These are phyloP conservation scores for Saprolegnia diclina DNA, from an alignment of 352 stramenopile species.

Conservation along the genomic window DNA sequence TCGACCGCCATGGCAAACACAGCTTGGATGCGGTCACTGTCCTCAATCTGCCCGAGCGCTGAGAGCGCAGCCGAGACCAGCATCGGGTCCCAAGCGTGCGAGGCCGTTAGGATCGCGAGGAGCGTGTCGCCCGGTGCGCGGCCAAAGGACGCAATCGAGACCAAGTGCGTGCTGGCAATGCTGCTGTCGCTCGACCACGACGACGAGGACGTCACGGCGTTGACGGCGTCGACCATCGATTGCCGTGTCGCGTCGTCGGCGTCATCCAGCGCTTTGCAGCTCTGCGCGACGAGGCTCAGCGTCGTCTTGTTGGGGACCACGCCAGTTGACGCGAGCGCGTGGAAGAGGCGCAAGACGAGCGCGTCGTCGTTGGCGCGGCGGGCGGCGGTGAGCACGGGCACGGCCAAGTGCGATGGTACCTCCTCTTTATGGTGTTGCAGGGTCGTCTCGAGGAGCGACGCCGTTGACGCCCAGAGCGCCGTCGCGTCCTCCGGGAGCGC, in stretches of 20 bases:
- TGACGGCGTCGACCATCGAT: not conserved
- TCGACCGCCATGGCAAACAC: not conserved
- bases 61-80: not conserved
- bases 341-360: not conserved
- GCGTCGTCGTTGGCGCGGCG: not conserved
- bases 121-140: not conserved
- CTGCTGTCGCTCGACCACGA: not conserved
- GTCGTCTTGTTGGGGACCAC: not conserved
- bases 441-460: not conserved
- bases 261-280: not conserved
- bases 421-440: not conserved
- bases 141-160: not conserved
- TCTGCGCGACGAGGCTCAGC: not conserved
- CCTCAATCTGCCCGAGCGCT: constrained; percentile 1
- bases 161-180: not conserved
- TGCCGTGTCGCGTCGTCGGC: not conserved
- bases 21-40: not conserved
- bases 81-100: not conserved
- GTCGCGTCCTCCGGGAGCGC: not conserved
- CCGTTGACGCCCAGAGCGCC: not conserved
- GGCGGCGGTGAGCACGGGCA: not conserved
- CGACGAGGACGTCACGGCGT: not conserved
- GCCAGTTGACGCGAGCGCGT: not conserved
- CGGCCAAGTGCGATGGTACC: not conserved
- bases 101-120: not conserved